Percentiles rank a stretch among this genome's conserved stretches.
Conservation (phyloP, 192 early-diverging fungal genomes). For the Coemansia sp. region DNA sequence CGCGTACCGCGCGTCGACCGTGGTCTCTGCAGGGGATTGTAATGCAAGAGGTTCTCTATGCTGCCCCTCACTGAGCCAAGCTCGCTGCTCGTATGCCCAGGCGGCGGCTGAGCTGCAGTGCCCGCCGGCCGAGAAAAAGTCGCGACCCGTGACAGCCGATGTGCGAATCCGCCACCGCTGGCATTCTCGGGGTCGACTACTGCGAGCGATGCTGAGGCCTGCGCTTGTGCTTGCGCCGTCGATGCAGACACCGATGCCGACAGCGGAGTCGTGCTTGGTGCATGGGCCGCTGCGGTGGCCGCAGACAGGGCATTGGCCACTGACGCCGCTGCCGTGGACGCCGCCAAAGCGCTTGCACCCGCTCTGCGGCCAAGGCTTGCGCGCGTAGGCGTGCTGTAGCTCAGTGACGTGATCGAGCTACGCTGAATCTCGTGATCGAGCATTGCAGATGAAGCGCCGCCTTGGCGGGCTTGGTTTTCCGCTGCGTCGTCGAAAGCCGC, state of each 20-base stretch:
- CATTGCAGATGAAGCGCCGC: not conserved
- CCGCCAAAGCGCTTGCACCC: not conserved
- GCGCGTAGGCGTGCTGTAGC: constrained; percentile 41
- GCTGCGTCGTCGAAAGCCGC: constrained; percentile 6
- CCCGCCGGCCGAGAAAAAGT: not conserved
- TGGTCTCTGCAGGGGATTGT: not conserved
- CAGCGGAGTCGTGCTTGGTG: not conserved
- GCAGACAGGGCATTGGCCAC: constrained; percentile 11
- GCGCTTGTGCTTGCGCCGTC: not conserved
- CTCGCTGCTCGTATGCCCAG: not conserved
- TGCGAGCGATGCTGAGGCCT: not conserved
- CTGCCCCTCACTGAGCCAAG: constrained; percentile 1
- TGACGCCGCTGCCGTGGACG: constrained; percentile 4
- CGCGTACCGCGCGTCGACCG: not conserved
- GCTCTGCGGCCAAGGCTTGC: constrained; percentile 17
- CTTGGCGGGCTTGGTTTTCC: not conserved
- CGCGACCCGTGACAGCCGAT: constrained; percentile 19
- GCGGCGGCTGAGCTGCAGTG: not conserved
- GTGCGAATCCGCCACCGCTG: constrained; percentile 16
- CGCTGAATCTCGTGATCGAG: constrained; percentile 10
- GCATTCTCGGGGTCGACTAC: not conserved
- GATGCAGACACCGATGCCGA: not conserved
- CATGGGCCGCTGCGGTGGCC: not conserved
- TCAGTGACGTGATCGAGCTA: constrained; percentile 34
- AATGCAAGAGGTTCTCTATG: constrained; percentile 1